Evolutionary conservation across 208 protist species (phyloP).

Genomic region (Strigomonas culicis): DNA sequence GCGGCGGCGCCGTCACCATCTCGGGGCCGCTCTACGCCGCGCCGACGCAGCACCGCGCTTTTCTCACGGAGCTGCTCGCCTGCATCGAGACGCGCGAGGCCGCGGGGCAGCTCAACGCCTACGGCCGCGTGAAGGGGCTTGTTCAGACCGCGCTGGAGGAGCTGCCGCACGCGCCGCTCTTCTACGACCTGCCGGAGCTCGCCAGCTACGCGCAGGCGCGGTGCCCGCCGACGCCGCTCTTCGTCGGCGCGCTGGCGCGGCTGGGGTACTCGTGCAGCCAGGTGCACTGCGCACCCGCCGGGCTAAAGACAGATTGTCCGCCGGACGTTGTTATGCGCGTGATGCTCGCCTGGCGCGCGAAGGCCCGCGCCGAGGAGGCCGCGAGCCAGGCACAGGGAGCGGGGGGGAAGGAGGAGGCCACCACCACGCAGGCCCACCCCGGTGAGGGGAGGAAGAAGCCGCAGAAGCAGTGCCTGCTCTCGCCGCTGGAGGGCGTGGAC

Average conservation of each 20-base stretch:
- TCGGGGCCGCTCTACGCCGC: conserved; percentile 94
- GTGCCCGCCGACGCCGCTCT: conserved; percentile 63
- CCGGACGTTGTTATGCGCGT: conserved; percentile 77
- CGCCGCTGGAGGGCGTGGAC: conserved; percentile 42
- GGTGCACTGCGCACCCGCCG: conserved; percentile 85
- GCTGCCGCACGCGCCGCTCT: conserved; percentile 86
- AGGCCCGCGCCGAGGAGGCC: conserved; percentile 26
- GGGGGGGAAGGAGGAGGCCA: neutral
- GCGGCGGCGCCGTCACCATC: conserved; percentile 66
- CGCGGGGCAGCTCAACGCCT: conserved; percentile 46
- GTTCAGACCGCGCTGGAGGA: conserved; percentile 82
- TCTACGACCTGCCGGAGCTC: conserved; percentile 70
- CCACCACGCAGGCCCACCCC: neutral
- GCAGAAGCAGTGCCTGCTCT: conserved; percentile 25
- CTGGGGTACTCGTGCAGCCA: conserved; percentile 88
- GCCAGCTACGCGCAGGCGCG: conserved; percentile 72
- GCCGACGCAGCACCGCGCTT: conserved; percentile 84
- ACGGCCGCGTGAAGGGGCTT: conserved; percentile 79
- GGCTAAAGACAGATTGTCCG: conserved; percentile 93
- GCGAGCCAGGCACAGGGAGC: neutral
- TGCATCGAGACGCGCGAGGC: conserved; percentile 62
- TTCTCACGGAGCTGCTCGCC: conserved; percentile 63
- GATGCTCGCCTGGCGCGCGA: conserved; percentile 74
- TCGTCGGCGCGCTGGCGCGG: conserved; percentile 73
- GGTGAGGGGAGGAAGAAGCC: conserved; percentile 7